Base-by-base conservation (phyloP, 495 filamentous ascomycete genomes). In the Massariosphaeria phaeospora region DNA sequence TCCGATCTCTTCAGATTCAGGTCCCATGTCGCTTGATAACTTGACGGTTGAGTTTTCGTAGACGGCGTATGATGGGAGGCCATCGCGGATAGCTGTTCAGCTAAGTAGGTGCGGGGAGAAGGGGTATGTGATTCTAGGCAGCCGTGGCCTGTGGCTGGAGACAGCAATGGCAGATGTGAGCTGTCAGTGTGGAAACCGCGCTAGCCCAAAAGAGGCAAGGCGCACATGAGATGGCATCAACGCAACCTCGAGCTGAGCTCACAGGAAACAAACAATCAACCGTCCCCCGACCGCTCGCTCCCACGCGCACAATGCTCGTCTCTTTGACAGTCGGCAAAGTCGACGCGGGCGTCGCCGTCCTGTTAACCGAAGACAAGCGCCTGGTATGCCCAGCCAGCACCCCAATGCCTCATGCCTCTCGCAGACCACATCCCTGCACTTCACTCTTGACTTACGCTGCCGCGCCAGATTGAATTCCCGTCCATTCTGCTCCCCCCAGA, bases 311-410 rank as follows among this genome's bases (percentile, higher is more conserved):
- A 18, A 98, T 97, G 94, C 76, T 98, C 62, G 84, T 98, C 75
- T 97, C 93, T 39, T 82, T 98, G 67, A 98, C 93, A 36, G 94
- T 98, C 68, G 93, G 93, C 74, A 98, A 98, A 76, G 93, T 98
- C 72, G 93, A 98, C 70, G 93, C 93, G 62, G 93, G 93, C 70
- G 90, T 98, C 64, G 94, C 93, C 41, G 94, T 98, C 48, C 82
- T 98, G 47, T 78, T 98, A 52, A 98, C 93, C 31, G 86, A 95
- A 64, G 93, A 98, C 73, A 97, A 97, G 74, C 84, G 93, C 60
- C 78, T 98, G 62, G 93, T 96, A 82, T 70, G 82, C 18, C 33
- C 33, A 23, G 18, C 11, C 39, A 5, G 15, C 3, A 23, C 20
- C 20, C 35, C 54, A 55, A 59, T 42, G 9, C 39, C 48, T 15